Base-by-base conservation (phyloP, 2,329 filamentous ascomycete genomes). In the Harringtonia aguacate region DNA sequence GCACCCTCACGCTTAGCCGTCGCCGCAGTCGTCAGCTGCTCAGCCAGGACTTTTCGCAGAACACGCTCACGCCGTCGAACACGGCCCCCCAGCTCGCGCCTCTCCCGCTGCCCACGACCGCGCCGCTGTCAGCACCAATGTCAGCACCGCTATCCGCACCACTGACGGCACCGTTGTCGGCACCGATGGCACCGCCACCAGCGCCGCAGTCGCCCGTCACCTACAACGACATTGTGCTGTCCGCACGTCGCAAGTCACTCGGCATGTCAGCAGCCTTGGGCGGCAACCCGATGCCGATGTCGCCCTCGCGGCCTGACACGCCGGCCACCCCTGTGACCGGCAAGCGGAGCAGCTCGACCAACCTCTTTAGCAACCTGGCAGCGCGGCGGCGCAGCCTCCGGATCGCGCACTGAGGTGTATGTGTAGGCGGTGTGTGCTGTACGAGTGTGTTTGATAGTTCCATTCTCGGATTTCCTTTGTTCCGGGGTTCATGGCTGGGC, bases 11-110 rank as follows among this genome's bases (percentile, higher is more conserved):
- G 52, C 61, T 79, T 27, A 69, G 69, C 39, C 66, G 68, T 54
- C 76, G 75, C 65, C 67, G 70, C 50, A 78, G 73, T 61, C 65
- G 66, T 44, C 69, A 70, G 8, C 61, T 63, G 21, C 61, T 78
- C 48, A 64, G 60, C 12, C 47, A 48, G 21, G 43, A 43, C 14
- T 27, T 18, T 17, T 8, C 13, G 4, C 15, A 10, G 14, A 17
- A 3, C 18, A 36, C 28, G n/a, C n/a, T n/a, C n/a, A n/a, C n/a
- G n/a, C n/a, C n/a, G n/a, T n/a, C n/a, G n/a, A n/a, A n/a, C n/a
- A n/a, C n/a, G n/a, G n/a, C n/a, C n/a, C n/a, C n/a, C n/a, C n/a
- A n/a, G n/a, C n/a, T n/a, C 12, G 17, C 14, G 9, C 27, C 35
- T 20, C 28, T 24, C 6, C 12, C 24, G 7, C 6, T 18, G 10